These are phyloP conservation scores for Leccinum pallidistipes DNA, from an alignment of 1,284 basidiomycete genomes.

Conservation along the genomic window DNA sequence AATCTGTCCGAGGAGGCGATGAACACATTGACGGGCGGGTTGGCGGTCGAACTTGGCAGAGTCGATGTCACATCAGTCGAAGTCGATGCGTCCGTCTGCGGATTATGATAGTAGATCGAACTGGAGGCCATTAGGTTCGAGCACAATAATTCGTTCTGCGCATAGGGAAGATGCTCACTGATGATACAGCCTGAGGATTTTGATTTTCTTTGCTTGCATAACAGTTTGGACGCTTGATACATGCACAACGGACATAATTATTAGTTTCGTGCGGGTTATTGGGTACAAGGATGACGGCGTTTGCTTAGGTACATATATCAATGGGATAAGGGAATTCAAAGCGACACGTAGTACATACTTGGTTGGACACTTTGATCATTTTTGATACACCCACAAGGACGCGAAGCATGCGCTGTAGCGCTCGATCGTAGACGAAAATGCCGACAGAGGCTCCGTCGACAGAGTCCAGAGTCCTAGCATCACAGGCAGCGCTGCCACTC, in stretches of 20 bases:
- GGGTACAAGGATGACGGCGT: not conserved
- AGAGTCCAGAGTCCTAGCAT: slow-evolving; percentile 54
- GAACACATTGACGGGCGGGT: slow-evolving; percentile 34
- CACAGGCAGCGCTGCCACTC: slow-evolving; percentile 46
- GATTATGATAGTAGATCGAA: slow-evolving; percentile 11
- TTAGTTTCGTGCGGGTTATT: not conserved
- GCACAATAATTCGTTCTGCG: not conserved
- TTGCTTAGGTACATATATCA: not conserved
- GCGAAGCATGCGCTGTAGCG: slow-evolving; percentile 44
- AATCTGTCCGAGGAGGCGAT: slow-evolving; percentile 39
- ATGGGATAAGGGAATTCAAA: not conserved
- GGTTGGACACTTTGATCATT: slow-evolving; percentile 4
- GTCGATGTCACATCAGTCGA: slow-evolving; percentile 20
- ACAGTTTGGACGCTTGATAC: not conserved
- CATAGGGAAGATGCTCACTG: slow-evolving; percentile 5
- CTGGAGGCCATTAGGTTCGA: not conserved
- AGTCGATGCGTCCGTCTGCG: slow-evolving; percentile 29
- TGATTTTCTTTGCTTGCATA: not conserved
- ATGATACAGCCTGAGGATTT: not conserved
- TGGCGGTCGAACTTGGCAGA: slow-evolving; percentile 30
- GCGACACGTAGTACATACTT: not conserved
- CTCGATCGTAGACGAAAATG: slow-evolving; percentile 48
- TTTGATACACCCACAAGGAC: slow-evolving; percentile 26
- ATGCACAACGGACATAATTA: not conserved
- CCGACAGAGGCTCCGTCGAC: slow-evolving; percentile 56